Percentiles rank a stretch among this genome's conserved stretches.
Evolutionary conservation across 1,284 basidiomycete species (phyloP).

Genomic region (Heterobasidion parviporum): DNA sequence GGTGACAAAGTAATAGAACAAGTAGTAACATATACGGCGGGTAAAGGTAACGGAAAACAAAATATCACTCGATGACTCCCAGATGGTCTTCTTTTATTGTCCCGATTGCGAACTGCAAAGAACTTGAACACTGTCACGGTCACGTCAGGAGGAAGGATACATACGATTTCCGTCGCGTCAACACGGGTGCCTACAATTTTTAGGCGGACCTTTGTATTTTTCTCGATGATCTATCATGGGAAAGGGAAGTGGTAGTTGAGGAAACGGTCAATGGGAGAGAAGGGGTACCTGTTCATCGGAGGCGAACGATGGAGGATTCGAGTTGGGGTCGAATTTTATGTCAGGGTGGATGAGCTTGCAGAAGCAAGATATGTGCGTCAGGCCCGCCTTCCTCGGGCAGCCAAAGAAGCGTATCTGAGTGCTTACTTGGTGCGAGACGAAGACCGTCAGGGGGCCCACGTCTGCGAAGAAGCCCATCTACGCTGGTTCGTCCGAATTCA

Average conservation of each 20-base stretch:
- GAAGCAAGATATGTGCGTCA: conserved; percentile 6
- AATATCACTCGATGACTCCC: conserved; percentile 63
- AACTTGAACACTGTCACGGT: neutral
- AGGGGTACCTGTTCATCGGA: conserved; percentile 74
- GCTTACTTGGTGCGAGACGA: conserved; percentile 89
- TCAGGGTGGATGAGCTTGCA: conserved; percentile 85
- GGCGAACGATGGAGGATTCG: conserved; percentile 86
- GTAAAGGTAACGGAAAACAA: neutral
- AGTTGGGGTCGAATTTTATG: conserved; percentile 88
- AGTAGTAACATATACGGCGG: neutral
- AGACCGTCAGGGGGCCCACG: conserved; percentile 87
- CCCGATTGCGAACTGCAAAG: conserved; percentile 77
- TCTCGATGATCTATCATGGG: conserved; percentile 71
- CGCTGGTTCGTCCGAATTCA: too few relatives aligned
- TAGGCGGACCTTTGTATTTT: conserved; percentile 85
- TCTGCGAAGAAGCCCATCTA: conserved; percentile 99
- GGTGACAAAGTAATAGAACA: neutral
- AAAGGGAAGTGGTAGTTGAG: conserved; percentile 1
- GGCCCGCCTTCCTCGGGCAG: conserved; percentile 5
- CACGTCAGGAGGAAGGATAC: conserved; percentile 20
- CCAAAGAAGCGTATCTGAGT: conserved; percentile 3
- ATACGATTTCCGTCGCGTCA: conserved; percentile 93
- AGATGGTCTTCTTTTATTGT: conserved; percentile 94
- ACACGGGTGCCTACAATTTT: conserved; percentile 97
- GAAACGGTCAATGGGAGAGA: conserved; percentile 1